Percentiles rank a stretch among this genome's conserved stretches.
Evolutionary conservation across 129 eudicot genomes (phyloP).

Genomic region (Cynara cardunculus): DNA sequence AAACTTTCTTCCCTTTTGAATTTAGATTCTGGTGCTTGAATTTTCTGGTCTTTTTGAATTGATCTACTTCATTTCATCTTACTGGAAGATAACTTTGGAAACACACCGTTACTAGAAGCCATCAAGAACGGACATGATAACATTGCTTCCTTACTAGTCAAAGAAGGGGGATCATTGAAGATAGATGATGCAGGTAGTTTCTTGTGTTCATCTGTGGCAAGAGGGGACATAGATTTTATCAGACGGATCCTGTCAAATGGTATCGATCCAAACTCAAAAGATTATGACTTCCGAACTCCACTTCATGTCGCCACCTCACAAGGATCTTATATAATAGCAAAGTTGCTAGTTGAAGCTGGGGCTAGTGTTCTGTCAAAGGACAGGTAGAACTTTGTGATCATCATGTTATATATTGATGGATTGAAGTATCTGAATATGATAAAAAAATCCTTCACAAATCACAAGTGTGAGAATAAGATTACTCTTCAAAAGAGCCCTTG

Average conservation of each 20-base stretch:
- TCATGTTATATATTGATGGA: neutral
- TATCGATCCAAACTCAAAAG: constrained; percentile 71
- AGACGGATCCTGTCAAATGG: constrained; percentile 57
- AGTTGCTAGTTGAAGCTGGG: constrained; percentile 75
- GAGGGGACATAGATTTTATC: constrained; percentile 73
- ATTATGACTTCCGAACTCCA: constrained; percentile 83
- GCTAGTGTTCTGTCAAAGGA: constrained; percentile 78
- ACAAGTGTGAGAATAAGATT: neutral
- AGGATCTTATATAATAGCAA: constrained; percentile 72
- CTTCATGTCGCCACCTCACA: constrained; percentile 88
- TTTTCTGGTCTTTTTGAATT: neutral
- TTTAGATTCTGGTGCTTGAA: neutral
- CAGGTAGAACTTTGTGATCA: constrained; percentile 45
- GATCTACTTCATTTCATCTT: constrained; percentile 9
- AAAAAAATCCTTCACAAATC: neutral
- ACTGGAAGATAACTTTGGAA: constrained; percentile 69
- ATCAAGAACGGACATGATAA: constrained; percentile 65
- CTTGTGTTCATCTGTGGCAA: constrained; percentile 64
- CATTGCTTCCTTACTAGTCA: constrained; percentile 61
- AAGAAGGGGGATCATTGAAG: constrained; percentile 52
- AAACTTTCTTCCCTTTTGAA: neutral
- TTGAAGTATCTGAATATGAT: neutral
- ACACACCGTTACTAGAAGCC: constrained; percentile 84
- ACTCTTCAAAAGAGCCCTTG: no score
- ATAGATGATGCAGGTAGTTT: constrained; percentile 59